Conservation (phyloP, 2,329 filamentous ascomycete species). For the Magnaporthales sp. region DNA sequence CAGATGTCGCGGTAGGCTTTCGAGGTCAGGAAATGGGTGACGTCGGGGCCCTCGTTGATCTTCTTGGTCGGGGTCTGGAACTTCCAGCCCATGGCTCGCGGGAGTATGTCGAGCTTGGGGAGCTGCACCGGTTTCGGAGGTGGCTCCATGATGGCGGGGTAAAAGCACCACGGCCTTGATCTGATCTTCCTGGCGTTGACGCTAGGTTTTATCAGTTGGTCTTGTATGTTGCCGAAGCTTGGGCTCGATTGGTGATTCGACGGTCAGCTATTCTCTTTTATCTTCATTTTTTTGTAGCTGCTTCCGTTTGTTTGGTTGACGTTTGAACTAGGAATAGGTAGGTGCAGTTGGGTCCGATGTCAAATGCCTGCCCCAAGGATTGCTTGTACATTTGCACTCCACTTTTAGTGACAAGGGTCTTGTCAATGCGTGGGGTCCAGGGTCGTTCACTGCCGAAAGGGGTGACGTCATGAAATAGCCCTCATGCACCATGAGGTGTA, state of each 20-base stretch:
- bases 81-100: conserved; percentile 34
- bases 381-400: not conserved
- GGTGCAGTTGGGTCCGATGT: not conserved
- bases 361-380: not conserved
- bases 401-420: not conserved
- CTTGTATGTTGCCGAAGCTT: not conserved
- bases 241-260: not conserved
- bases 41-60: conserved; percentile 80
- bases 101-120: conserved; percentile 37
- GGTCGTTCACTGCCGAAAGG: not conserved
- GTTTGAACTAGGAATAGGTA: not conserved
- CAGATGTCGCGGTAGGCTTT: conserved; percentile 82
- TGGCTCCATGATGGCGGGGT: conserved; percentile 1
- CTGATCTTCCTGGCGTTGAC: not conserved
- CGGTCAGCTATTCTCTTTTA: not conserved
- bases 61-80: conserved; percentile 67
- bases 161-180: not conserved
- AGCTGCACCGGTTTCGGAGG: conserved; percentile 10
- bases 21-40: conserved; percentile 69
- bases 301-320: not conserved
- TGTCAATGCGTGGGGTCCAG: not conserved
- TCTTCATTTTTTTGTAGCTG: not conserved
- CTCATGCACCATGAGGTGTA: not conserved
- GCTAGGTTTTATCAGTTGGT: not conserved
- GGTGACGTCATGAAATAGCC: not conserved